Conservation (phyloP, 1,284 basidiomycete genomes). For the Malassezia pachydermatis region DNA sequence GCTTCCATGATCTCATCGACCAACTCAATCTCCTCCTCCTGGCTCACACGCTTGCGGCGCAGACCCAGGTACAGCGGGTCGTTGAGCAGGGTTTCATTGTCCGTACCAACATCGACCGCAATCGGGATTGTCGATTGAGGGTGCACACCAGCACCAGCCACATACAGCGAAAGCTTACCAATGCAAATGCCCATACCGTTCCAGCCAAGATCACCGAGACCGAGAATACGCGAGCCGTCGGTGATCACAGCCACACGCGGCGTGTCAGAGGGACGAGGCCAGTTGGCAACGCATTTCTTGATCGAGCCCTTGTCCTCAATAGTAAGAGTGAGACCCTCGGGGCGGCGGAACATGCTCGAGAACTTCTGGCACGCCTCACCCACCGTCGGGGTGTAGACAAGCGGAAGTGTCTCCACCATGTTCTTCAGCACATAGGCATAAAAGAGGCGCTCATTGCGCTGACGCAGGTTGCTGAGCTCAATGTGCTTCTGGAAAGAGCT, state of each 20-base stretch:
- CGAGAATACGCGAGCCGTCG: conserved; percentile 85
- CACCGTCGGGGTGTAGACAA: conserved; percentile 77
- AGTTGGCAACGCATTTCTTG: conserved; percentile 60
- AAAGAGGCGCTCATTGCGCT: conserved; percentile 63
- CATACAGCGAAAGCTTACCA: conserved; percentile 82
- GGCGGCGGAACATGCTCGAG: conserved; percentile 63
- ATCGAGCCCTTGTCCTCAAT: conserved; percentile 66
- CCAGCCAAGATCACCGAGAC: conserved; percentile 70
- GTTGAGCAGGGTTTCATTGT: conserved; percentile 67
- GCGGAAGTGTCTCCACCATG: conserved; percentile 58
- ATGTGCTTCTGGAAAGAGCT: conserved; percentile 70
- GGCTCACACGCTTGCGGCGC: conserved; percentile 44
- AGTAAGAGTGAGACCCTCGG: conserved; percentile 54
- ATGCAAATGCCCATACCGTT: conserved; percentile 75
- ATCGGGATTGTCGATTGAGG: conserved; percentile 77
- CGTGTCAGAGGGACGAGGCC: conserved; percentile 55
- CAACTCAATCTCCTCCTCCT: conserved; percentile 54
- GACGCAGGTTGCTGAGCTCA: conserved; percentile 63
- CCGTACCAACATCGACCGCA: conserved; percentile 62
- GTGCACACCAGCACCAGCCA: conserved; percentile 78
- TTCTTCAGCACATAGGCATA: conserved; percentile 55
- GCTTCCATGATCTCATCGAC: conserved; percentile 89
- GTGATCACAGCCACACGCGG: conserved; percentile 50
- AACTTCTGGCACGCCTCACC: conserved; percentile 74
- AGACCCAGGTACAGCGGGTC: conserved; percentile 85